Base-by-base conservation (phyloP, 202 grass and related monocot species). In the Setaria viridis region DNA sequence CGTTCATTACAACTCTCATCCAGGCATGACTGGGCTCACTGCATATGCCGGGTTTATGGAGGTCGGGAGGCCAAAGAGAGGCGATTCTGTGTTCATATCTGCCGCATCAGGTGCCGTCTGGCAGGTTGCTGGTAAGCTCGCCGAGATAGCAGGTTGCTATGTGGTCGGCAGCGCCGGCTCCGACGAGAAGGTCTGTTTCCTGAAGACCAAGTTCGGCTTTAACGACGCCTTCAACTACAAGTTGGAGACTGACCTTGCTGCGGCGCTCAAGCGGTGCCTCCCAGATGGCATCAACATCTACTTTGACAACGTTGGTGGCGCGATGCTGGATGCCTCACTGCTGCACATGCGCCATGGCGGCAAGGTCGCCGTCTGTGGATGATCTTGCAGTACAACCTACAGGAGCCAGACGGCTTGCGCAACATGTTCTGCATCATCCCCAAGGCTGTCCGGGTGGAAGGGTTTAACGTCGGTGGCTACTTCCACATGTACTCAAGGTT, bases 221-320 rank as follows among this genome's bases (percentile, higher is more conserved):
- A 82, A 97, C 45, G 87, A 90, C 41, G 94, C 91, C 0, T 90
- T 93, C 46, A 97, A 93, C 74, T 97, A 92, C 76, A 93, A 91
- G 74, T 82, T 78, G 15, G 87, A 90, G 84, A 5, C 47, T 1
- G 72, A 92, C 41, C 51, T 86, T 1, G 32, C 39, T 8, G 48
- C 50, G 2, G 70, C 80, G 9, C 46, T 93, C 1, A 81, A 76
- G 80, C 77, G 82, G 70, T 74, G 75, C 74, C 80, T 96, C 17
- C 94, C 91, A 0, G 35, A 71, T 0, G 94, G 94, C 29, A 95
- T 95, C 2, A 89, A 95, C 46, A 75, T 96, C 53, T 96, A 88
- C 85, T 90, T 87, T 2, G 91, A 93, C 64, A 91, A 82, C 16
- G 85, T 96, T 0, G 91, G 91, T 8, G 91, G 89, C 1, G 13